Base-by-base conservation (phyloP, 1,139 yeast genomes). In the Sugiyamaella novakii region DNA sequence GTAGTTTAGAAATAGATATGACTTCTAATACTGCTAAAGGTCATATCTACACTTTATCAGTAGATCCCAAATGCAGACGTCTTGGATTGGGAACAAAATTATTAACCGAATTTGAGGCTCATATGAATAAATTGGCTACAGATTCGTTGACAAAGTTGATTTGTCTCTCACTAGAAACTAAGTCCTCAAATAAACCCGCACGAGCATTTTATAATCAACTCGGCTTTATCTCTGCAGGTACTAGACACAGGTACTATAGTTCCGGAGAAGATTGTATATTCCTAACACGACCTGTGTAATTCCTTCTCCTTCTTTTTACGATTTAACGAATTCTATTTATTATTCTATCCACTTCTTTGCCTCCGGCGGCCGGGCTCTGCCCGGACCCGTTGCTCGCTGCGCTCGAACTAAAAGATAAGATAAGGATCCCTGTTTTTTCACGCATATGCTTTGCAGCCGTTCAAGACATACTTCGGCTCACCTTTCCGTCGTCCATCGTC, bases 11-110 rank as follows among this genome's bases (percentile, higher is more conserved):
- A 21, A 17, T 25, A 17, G 46, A 34, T 8, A 22, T 25, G 6
- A 15, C 22, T 11, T 8, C 36, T 11, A n/a, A 25, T 4, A 19
- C 21, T 15, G 47, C 51, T n/a, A 15, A 21, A 12, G 58, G 55
- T 8, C 58, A 54, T 50, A 49, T 54, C 18, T 53, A 52, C 34
- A 54, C 54, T 3, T 43, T 54, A 21, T 53, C 53, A n/a, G 54
- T 54, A 3, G 54, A 49, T 31, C 44, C 54, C 6, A 42, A 46
- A 18, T 50, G 50, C 34, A 48, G 58, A 7, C 52, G 56, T 15
- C 43, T 15, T 12, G 58, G 58, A 2, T 42, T 51, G 5, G 58
- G 58, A 8, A 43, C 45, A 19, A 34, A 34, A 28, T 44, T 54
- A 25, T 46, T 54, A 5, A 37, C 10, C 3, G 51, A 45, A 12